Base-by-base conservation (phyloP, 768 basidiomycete genomes). In the Agrocybe praecox region DNA sequence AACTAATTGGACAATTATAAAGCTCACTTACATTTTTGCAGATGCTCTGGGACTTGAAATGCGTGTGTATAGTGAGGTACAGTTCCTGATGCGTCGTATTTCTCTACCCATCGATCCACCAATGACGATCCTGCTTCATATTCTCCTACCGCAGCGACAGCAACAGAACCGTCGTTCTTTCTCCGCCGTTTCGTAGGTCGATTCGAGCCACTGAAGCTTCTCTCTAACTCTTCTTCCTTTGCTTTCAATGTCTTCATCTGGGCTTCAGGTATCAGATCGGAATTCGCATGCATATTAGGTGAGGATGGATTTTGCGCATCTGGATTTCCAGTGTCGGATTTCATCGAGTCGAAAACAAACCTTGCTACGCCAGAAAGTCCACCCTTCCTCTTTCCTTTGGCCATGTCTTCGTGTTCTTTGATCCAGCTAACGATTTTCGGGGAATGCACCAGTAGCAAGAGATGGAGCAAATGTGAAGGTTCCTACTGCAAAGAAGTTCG, bases 1-100 rank as follows among this genome's bases (percentile, higher is more conserved):
- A 22, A 19, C 22, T 23, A 32, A 33, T 34, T 14, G 24, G 47
- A 48, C 9, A 23, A 52, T 53, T 33, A 49, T 46, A 49, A 40
- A 15, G 23, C 6, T 26, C 10, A 76, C 89, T 58, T 65, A 96
- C 94, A 96, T 79, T 97, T 97, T 63, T 82, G 77, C 9, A 96
- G 79, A 65, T 90, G 82, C 17, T 81, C 74, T 2, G 95, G 94
- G 10, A 96, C 92, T 58, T 96, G 76, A 0, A 81, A 76, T 2
- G 75, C 69, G 22, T 85, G 67, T 15, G 75, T 80, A 67, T 91
- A 95, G 66, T 86, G 84, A 2, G 86, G 84, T 2, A 94, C 92
- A 1, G 94, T 79, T 1, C 84, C 83, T 0, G 84, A 85, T 19
- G 88, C 90, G 65, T 95, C 89, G 65, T 85, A 85, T 58, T 75